These are phyloP conservation scores for Escovopsis sp. DNA, from an alignment of 2,329 filamentous ascomycete genomes.

Conservation along the genomic window DNA sequence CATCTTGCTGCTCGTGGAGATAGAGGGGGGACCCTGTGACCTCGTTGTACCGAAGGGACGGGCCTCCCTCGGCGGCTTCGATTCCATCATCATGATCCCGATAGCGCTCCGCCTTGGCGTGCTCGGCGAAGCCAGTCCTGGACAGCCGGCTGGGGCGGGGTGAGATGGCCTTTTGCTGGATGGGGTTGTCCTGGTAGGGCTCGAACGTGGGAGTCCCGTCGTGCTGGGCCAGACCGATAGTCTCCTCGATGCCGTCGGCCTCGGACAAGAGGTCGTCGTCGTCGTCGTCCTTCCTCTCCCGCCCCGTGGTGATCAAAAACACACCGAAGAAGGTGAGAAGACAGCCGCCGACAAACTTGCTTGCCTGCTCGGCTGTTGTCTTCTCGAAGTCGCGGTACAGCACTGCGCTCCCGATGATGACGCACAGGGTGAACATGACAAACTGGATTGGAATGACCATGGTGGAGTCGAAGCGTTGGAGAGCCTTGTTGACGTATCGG, in stretches of 20 bases:
- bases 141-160: slow-evolving; percentile 35
- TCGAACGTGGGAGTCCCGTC: slow-evolving; percentile 13
- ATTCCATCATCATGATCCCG: slow-evolving; percentile 16
- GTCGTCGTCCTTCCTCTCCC: slow-evolving; percentile 41
- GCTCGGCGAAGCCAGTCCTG: slow-evolving; percentile 28
- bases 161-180: slow-evolving; percentile 20
- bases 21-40: slow-evolving; percentile 18
- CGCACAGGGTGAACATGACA: slow-evolving; percentile 87
- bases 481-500: slow-evolving; percentile 75
- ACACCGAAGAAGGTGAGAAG: slow-evolving; percentile 88
- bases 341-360: slow-evolving; percentile 83
- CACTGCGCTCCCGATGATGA: slow-evolving; percentile 86
- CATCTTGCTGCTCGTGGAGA: slow-evolving; percentile 21
- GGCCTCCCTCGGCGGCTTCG: slow-evolving; percentile 12
- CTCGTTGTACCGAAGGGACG: slow-evolving; percentile 20
- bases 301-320: slow-evolving; percentile 88
- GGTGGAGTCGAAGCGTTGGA: slow-evolving; percentile 91
- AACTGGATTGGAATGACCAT: slow-evolving; percentile 98
- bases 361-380: slow-evolving; percentile 55
- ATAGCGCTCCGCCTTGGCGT: slow-evolving; percentile 22
- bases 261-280: slow-evolving; percentile 40
- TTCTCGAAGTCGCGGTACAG: slow-evolving; percentile 91
- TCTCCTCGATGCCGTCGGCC: slow-evolving; percentile 46
- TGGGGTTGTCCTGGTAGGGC: slow-evolving; percentile 8
- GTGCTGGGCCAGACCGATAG: slow-evolving; percentile 44